Evolutionary conservation across 345 rosid genomes (phyloP).

Genomic region (Rhodamnia rubescens): DNA sequence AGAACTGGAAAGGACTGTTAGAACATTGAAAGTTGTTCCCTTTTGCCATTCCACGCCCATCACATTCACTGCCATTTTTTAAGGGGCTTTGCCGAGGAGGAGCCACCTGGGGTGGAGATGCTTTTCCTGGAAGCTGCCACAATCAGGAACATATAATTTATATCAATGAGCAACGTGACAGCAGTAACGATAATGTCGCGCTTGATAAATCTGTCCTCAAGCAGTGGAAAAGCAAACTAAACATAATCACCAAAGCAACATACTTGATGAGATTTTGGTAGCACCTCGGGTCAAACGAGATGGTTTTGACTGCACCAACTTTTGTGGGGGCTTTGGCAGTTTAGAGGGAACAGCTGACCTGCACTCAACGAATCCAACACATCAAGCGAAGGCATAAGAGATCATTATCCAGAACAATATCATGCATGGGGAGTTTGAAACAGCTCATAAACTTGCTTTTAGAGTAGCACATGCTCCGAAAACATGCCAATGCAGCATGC

Average conservation of each 20-base stretch:
- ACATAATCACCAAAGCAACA: not conserved
- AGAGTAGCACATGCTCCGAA: not conserved
- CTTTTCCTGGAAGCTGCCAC: constrained; percentile 26
- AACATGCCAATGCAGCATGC: too few relatives aligned
- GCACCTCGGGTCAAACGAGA: constrained; percentile 37
- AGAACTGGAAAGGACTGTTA: not conserved
- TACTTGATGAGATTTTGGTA: constrained; percentile 51
- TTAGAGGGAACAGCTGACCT: constrained; percentile 21
- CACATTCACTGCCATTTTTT: constrained; percentile 23
- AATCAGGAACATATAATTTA: not conserved
- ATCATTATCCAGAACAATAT: not conserved
- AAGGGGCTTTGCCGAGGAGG: constrained; percentile 18
- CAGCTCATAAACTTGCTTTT: not conserved
- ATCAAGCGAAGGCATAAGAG: not conserved
- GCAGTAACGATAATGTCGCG: not conserved
- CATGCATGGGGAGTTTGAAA: not conserved
- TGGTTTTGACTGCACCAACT: constrained; percentile 25
- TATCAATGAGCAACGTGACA: not conserved
- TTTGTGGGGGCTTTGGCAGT: constrained; percentile 51
- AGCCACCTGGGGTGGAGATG: constrained; percentile 3
- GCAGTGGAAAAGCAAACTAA: not conserved
- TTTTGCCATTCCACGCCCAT: not conserved
- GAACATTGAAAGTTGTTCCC: not conserved
- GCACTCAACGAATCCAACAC: not conserved
- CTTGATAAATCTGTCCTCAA: not conserved